Percentiles rank a stretch among this genome's conserved stretches.
phyloP scores from a whole-genome alignment of 2,329 filamentous ascomycete genomes.

The Neofusicoccum laricinum region DNA sequence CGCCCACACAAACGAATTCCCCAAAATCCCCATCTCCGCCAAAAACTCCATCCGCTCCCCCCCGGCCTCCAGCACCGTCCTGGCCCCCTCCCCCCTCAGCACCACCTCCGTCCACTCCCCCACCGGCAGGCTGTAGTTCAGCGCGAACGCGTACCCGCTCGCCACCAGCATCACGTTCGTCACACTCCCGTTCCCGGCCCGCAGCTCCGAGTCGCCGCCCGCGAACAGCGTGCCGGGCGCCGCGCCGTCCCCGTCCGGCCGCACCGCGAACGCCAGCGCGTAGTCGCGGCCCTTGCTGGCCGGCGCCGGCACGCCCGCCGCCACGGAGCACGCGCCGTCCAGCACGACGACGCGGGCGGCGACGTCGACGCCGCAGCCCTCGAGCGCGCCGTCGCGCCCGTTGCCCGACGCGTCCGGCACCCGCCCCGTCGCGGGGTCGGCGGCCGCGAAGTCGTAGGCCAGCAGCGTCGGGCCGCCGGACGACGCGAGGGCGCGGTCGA shows the following conservation, averaged over 20 bases:
- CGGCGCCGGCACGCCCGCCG: too few relatives aligned
- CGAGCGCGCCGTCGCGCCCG: conserved; percentile 38
- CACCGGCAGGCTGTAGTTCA: conserved; percentile 42
- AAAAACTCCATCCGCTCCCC: conserved; percentile 33
- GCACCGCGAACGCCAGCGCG: conserved; percentile 48
- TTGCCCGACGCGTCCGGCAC: conserved; percentile 41
- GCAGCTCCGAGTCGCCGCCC: conserved; percentile 44
- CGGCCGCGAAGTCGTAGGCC: conserved; percentile 31
- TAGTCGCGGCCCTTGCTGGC: conserved; percentile 60
- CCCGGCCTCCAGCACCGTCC: conserved; percentile 35
- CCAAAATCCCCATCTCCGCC: conserved; percentile 45
- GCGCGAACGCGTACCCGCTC: conserved; percentile 37
- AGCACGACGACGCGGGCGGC: conserved; percentile 24
- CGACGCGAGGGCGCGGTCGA: conserved; percentile 33
- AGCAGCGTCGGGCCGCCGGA: conserved; percentile 31
- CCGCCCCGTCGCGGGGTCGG: neutral
- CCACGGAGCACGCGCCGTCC: conserved; percentile 39
- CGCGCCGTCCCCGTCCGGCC: conserved; percentile 25
- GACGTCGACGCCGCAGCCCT: neutral
- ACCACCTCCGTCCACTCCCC: conserved; percentile 36
- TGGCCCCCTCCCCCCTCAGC: conserved; percentile 35
- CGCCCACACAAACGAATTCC: conserved; percentile 40
- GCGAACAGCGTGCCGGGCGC: conserved; percentile 29
- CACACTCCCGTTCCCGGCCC: conserved; percentile 17
- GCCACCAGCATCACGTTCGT: conserved; percentile 39